phyloP scores from a whole-genome alignment of 768 basidiomycete species.

The Krasilnikovozyma curviuscula region DNA sequence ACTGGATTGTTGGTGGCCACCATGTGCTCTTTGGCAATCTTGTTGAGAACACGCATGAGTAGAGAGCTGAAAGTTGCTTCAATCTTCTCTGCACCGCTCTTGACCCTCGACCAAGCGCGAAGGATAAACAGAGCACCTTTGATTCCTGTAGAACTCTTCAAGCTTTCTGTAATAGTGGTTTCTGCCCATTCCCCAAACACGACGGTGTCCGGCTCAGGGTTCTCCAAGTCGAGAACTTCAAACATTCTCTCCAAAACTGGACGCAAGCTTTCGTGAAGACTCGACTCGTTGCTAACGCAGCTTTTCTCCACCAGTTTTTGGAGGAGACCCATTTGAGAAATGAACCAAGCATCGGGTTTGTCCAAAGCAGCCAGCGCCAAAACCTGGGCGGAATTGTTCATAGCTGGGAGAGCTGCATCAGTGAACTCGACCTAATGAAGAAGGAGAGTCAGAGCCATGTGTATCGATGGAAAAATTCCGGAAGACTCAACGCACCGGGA shows the following conservation, averaged over 20 bases:
- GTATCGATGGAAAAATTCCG: not conserved
- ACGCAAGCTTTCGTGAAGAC: conserved; percentile 59
- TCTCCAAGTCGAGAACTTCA: conserved; percentile 37
- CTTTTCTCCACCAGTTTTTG: conserved; percentile 76
- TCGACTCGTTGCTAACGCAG: conserved; percentile 55
- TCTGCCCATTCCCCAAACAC: conserved; percentile 16
- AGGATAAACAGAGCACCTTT: conserved; percentile 72
- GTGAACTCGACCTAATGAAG: conserved; percentile 45
- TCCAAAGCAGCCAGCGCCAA: conserved; percentile 66
- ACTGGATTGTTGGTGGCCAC: conserved; percentile 30
- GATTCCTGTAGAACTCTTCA: conserved; percentile 30
- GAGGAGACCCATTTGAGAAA: conserved; percentile 46
- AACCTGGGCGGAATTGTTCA: conserved; percentile 67
- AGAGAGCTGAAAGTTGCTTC: conserved; percentile 48
- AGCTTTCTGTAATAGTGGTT: conserved; percentile 9
- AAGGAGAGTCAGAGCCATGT: not conserved
- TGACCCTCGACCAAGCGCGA: conserved; percentile 63
- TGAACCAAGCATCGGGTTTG: conserved; percentile 68
- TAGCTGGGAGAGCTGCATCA: conserved; percentile 46
- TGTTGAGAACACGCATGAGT: conserved; percentile 66
- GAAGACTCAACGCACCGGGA: conserved; percentile 45
- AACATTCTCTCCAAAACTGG: conserved; percentile 67
- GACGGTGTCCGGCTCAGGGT: conserved; percentile 21
- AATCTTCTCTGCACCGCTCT: conserved; percentile 58
- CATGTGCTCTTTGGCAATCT: conserved; percentile 73